Percentiles rank a stretch among this genome's conserved stretches.
These are phyloP conservation scores for Cicer cuneatum DNA, from an alignment of 306 rosid species.

Conservation along the genomic window DNA sequence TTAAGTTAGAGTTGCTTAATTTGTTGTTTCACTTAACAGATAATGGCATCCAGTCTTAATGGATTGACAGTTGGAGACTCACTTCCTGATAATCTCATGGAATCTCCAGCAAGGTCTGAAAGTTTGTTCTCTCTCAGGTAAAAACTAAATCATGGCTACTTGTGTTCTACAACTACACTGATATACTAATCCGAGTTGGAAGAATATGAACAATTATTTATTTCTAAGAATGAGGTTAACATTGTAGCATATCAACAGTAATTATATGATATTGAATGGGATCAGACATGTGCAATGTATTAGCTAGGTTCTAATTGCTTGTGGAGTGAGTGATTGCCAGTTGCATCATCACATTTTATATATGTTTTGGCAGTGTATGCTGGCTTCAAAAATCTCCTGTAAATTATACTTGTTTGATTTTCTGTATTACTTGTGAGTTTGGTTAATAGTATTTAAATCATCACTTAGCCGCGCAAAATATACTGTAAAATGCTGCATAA, in stretches of 20 bases:
- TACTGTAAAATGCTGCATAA: not conserved
- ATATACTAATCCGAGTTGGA: not conserved
- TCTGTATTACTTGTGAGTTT: slow-evolving; percentile 1
- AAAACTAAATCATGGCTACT: slow-evolving; percentile 7
- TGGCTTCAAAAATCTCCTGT: slow-evolving; percentile 13
- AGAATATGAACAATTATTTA: not conserved
- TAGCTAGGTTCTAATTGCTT: slow-evolving; percentile 26
- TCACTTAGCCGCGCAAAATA: not conserved
- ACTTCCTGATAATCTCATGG: slow-evolving; percentile 90
- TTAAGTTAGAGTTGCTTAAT: slow-evolving; percentile 19
- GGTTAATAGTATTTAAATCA: slow-evolving; percentile 2
- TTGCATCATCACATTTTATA: not conserved
- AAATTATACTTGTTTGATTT: slow-evolving; percentile 34
- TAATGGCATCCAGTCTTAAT: slow-evolving; percentile 98
- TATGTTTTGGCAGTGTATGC: slow-evolving; percentile 24
- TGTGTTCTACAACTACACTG: not conserved
- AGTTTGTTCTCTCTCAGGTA: slow-evolving; percentile 74
- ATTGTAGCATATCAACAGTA: slow-evolving; percentile 18
- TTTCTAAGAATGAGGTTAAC: slow-evolving; percentile 24
- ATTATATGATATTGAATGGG: not conserved
- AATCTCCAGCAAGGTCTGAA: slow-evolving; percentile 95
- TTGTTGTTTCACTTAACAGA: slow-evolving; percentile 52
- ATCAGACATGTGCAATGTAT: not conserved
- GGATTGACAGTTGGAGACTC: slow-evolving; percentile 97
- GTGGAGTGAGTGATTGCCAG: slow-evolving; percentile 5